phyloP scores from a whole-genome alignment of 2,329 filamentous ascomycete species.

The Acephala macrosclerotiorum region DNA sequence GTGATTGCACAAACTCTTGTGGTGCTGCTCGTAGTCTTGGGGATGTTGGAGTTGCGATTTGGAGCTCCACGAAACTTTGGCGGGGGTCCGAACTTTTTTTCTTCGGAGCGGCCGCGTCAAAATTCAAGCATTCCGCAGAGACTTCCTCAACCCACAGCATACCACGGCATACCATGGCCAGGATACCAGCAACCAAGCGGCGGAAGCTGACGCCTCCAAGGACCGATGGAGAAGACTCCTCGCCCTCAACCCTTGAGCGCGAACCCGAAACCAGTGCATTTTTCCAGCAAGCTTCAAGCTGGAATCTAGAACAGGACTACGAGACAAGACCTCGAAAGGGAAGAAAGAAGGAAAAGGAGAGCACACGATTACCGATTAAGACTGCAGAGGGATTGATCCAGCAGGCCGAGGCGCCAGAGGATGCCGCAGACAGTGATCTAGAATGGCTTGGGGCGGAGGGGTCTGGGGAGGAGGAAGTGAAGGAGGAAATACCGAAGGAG shows the following conservation, averaged over 20 bases:
- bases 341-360: slow-evolving; percentile 75
- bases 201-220: slow-evolving; percentile 63
- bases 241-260: slow-evolving; percentile 41
- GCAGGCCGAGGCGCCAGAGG: slow-evolving; percentile 57
- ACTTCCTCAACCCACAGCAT: not conserved
- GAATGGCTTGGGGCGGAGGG: slow-evolving; percentile 68
- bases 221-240: slow-evolving; percentile 53
- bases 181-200: slow-evolving; percentile 55
- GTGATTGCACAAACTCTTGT: too few species aligned
- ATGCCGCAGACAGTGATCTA: slow-evolving; percentile 64
- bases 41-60: slow-evolving; percentile 11
- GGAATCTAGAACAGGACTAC: slow-evolving; percentile 93
- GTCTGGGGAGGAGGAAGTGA: slow-evolving; percentile 57
- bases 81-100: slow-evolving; percentile 39
- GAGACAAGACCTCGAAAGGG: slow-evolving; percentile 79
- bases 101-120: slow-evolving; percentile 34
- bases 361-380: slow-evolving; percentile 83
- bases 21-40: slow-evolving; percentile 6
- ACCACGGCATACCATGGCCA: slow-evolving; percentile 36
- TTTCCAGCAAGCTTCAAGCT: slow-evolving; percentile 77
- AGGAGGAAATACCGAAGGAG: slow-evolving; percentile 55
- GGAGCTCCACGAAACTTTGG: slow-evolving; percentile 25
- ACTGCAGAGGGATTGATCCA: slow-evolving; percentile 79
- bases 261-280: slow-evolving; percentile 52
- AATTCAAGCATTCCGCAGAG: slow-evolving; percentile 12